phyloP scores from a whole-genome alignment of 78 protist species.

The Dictyostelium intermedium region DNA sequence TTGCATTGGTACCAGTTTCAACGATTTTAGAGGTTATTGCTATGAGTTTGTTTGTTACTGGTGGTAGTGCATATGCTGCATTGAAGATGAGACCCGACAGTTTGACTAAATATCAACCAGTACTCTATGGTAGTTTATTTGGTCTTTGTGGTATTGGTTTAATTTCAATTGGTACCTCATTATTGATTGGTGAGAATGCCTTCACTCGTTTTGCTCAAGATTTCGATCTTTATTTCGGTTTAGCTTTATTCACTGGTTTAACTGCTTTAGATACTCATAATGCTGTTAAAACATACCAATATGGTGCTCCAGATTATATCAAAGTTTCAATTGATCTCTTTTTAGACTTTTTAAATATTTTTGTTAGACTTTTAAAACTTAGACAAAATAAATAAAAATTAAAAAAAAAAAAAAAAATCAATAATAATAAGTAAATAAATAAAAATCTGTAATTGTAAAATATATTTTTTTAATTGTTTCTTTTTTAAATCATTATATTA shows the following conservation, averaged over 20 bases:
- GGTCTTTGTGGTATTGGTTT: background rate
- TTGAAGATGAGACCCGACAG: background rate
- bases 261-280: background rate
- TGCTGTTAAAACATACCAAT: background rate
- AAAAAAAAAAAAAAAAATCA: background rate
- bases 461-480: too few species aligned
- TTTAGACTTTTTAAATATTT: background rate
- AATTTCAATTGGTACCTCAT: background rate
- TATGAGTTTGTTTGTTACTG: background rate
- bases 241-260: conserved; percentile 2
- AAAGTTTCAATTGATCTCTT: background rate
- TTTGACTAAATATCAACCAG: background rate
- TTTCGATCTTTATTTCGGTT: background rate
- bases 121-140: background rate
- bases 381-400: background rate
- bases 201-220: background rate
- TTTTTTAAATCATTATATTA: too few species aligned
- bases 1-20: background rate
- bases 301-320: background rate
- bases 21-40: background rate
- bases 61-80: background rate
- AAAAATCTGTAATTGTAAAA: too few species aligned
- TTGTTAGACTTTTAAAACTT: background rate
- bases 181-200: background rate
- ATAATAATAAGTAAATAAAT: too few species aligned